Percentiles rank a stretch among this genome's conserved stretches.
Conservation (phyloP, 768 basidiomycete species). For the Tulasnella sp. region DNA sequence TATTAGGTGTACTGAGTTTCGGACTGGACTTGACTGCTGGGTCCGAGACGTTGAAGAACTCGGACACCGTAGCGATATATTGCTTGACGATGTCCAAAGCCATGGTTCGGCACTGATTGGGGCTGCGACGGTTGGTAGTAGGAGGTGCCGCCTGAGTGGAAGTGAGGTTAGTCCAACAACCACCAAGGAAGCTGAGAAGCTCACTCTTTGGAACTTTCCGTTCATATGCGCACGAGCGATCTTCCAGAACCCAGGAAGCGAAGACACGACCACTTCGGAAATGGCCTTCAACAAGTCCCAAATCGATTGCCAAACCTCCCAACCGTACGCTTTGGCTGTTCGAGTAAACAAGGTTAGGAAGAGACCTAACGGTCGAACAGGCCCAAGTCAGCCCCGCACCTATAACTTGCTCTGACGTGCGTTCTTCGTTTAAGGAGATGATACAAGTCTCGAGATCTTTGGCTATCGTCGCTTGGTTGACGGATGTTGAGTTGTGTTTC, state of each 20-base stretch:
- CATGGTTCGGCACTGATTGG: constrained; percentile 84
- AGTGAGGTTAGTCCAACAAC: constrained; percentile 22
- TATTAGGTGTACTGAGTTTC: constrained; percentile 48
- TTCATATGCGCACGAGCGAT: constrained; percentile 90
- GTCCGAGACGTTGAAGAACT: constrained; percentile 84
- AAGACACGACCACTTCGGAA: constrained; percentile 83
- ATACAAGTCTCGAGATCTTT: constrained; percentile 65
- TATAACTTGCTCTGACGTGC: constrained; percentile 58
- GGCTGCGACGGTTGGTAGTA: constrained; percentile 63
- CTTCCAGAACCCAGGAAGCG: constrained; percentile 92
- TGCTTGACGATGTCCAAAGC: constrained; percentile 83
- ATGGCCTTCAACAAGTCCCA: constrained; percentile 78
- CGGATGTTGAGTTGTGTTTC: constrained; percentile 47
- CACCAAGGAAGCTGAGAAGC: constrained; percentile 20
- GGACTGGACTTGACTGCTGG: constrained; percentile 58
- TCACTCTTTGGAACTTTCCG: constrained; percentile 87
- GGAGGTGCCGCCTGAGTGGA: constrained; percentile 37
- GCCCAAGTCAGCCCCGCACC: constrained; percentile 49
- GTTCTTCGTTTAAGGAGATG: constrained; percentile 62
- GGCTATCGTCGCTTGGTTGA: constrained; percentile 53
- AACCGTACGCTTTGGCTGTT: constrained; percentile 68
- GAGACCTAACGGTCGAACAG: not conserved
- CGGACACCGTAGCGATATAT: constrained; percentile 81
- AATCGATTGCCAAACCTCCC: constrained; percentile 81
- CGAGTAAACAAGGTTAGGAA: not conserved